A percentile compares a stretch with the other conserved stretches of the same genome.
Conservation (phyloP, 2,329 filamentous ascomycete species). For the Aaosphaeria pasadenensis region DNA sequence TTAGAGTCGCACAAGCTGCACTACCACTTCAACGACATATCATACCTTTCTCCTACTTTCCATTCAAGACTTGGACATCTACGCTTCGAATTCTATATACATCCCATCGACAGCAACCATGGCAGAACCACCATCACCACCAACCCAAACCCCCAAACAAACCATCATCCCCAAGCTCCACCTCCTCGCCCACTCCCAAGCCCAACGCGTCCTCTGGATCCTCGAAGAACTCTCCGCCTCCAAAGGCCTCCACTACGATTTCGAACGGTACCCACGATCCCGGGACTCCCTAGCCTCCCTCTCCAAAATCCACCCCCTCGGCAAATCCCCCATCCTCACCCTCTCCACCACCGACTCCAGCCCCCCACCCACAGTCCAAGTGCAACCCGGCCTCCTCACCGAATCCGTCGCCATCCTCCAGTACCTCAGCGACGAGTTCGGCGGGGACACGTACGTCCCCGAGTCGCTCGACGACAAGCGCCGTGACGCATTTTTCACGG, state of each 20-base stretch:
- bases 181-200: constrained; percentile 19
- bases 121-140: neutral
- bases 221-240: constrained; percentile 20
- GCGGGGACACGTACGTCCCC: constrained; percentile 12
- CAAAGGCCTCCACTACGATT: constrained; percentile 15
- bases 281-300: constrained; percentile 9
- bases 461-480: constrained; percentile 10
- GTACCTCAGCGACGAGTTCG: constrained; percentile 21
- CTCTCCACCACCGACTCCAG: constrained; percentile 5
- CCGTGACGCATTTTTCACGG: constrained; percentile 19
- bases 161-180: constrained; percentile 15
- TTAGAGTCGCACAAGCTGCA: too few species aligned
- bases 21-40: too few species aligned
- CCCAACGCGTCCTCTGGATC: constrained; percentile 17
- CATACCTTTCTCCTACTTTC: too few species aligned
- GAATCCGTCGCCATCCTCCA: constrained; percentile 25
- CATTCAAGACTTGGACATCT: too few species aligned
- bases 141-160: neutral
- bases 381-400: constrained; percentile 12
- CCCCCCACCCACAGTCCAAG: constrained; percentile 4
- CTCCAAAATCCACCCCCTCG: constrained; percentile 14
- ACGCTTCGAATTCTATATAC: neutral
- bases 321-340: constrained; percentile 23
- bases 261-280: constrained; percentile 14
- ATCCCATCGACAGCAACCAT: neutral